Base-by-base conservation (phyloP, 2,329 filamentous ascomycete species). In the Boeremia exigua region DNA sequence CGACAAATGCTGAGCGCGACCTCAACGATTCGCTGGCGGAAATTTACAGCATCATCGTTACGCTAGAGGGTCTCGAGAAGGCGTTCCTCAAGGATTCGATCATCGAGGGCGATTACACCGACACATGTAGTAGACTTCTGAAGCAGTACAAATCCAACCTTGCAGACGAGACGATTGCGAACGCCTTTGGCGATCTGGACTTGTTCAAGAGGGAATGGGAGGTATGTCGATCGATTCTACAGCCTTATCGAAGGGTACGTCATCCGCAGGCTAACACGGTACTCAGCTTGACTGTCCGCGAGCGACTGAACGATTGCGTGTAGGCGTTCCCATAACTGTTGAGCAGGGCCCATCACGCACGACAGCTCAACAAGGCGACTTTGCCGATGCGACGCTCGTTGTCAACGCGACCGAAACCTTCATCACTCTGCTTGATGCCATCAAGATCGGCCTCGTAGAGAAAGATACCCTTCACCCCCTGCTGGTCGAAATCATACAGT, bases 91-190 rank as follows among this genome's bases (percentile, higher is more conserved):
- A 96, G 72, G 95, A 99, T 81, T 94, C 92, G 19, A 89, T 99
- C 46, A 86, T 90, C 6, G 95, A 98, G 77, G 83, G 84, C 48
- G 94, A 97, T 69, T 99, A 99, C 76, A 96, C 93, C 1, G 95
- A 98, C 72, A 96, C 95, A 63, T 99, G 96, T 81, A 91, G 93
- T 72, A 87, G 95, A 34, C 85, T 96, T 56, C 78, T 99, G 67
- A 96, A 96, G 78, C 95, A 99, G 79, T 99, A 99, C 82, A 96
- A 94, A 76, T 96, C 92, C 54, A 92, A 96, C 59, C 80, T 99
- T 28, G 88, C 90, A 28, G 92, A 98, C 72, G 94, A 98, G 65
- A 89, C 85, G 1, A 95, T 99, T n/a, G 85, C 89, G n/a, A 86
- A 83, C 36, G 91, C 91, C 38, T 99, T 98, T 74, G 88, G 87